These are phyloP conservation scores for Calonectria hawksworthii DNA, from an alignment of 2,329 filamentous ascomycete genomes.

Conservation along the genomic window DNA sequence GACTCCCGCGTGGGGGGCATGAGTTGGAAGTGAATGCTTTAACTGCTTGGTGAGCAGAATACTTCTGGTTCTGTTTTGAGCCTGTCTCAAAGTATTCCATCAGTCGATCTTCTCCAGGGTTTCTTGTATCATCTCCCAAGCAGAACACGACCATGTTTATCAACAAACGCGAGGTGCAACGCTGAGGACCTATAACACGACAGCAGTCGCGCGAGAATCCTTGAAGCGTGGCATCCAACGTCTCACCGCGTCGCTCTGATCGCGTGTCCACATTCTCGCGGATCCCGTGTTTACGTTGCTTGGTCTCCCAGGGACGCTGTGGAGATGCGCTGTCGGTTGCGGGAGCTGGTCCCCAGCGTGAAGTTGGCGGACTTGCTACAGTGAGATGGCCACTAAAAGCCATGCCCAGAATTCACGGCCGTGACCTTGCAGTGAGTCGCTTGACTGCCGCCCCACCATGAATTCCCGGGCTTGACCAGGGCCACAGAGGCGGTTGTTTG, in stretches of 20 bases:
- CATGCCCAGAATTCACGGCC: constrained; percentile 41
- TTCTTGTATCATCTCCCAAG: neutral
- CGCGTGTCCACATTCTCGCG: constrained; percentile 13
- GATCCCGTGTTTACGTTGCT: constrained; percentile 19
- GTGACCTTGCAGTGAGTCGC: neutral
- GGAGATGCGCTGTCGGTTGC: constrained; percentile 12
- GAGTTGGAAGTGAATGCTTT: neutral
- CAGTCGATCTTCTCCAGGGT: neutral
- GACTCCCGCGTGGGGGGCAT: constrained; percentile 7
- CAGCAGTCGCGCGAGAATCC: neutral
- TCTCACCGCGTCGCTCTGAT: neutral
- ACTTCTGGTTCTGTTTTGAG: neutral
- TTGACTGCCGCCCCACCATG: constrained; percentile 18
- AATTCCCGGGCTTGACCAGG: neutral
- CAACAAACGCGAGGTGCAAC: constrained; percentile 10
- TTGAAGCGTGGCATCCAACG: neutral
- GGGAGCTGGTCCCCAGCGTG: constrained; percentile 30
- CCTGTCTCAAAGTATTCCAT: neutral
- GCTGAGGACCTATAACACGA: constrained; percentile 2
- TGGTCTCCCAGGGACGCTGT: constrained; percentile 8
- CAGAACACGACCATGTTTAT: neutral
- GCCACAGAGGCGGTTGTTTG: constrained; percentile 35
- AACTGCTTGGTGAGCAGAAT: neutral
- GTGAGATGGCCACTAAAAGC: constrained; percentile 33
- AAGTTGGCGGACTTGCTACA: constrained; percentile 29